Percentiles rank a stretch among this genome's conserved stretches.
Evolutionary conservation across 495 filamentous ascomycete species (phyloP).

Genomic region (Neurospora cerealis): DNA sequence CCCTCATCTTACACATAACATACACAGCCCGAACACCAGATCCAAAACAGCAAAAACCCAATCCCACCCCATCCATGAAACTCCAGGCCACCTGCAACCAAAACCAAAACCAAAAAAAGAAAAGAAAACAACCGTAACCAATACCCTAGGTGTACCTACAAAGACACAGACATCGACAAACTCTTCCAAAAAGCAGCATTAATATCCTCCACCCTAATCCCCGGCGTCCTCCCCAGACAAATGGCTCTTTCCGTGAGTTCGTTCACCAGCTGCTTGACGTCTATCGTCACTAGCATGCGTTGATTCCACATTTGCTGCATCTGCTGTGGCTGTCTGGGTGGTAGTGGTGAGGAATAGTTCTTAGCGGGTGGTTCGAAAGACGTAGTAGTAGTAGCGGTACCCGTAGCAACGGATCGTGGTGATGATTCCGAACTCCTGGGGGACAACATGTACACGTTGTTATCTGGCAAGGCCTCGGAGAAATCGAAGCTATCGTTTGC

Average conservation of each 20-base stretch:
- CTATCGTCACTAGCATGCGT: conserved; percentile 12
- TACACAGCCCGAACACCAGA: too few species aligned
- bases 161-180: conserved; percentile 6
- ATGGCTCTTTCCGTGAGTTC: conserved; percentile 27
- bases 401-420: too few species aligned
- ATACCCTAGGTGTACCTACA: background rate
- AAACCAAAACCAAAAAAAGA: background rate
- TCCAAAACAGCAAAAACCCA: too few species aligned
- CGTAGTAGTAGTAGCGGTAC: background rate
- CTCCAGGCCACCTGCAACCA: background rate
- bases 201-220: conserved; percentile 49
- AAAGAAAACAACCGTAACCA: background rate
- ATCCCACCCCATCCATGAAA: background rate
- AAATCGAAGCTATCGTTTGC: background rate
- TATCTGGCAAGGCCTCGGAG: background rate
- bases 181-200: conserved; percentile 42
- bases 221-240: conserved; percentile 54
- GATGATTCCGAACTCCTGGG: background rate
- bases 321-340: background rate
- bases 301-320: background rate
- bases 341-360: background rate
- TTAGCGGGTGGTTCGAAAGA: background rate
- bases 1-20: background rate
- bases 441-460: background rate
- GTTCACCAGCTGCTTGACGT: conserved; percentile 17